phyloP scores from a whole-genome alignment of 208 protist species.

The Crithidia acanthocephali region DNA sequence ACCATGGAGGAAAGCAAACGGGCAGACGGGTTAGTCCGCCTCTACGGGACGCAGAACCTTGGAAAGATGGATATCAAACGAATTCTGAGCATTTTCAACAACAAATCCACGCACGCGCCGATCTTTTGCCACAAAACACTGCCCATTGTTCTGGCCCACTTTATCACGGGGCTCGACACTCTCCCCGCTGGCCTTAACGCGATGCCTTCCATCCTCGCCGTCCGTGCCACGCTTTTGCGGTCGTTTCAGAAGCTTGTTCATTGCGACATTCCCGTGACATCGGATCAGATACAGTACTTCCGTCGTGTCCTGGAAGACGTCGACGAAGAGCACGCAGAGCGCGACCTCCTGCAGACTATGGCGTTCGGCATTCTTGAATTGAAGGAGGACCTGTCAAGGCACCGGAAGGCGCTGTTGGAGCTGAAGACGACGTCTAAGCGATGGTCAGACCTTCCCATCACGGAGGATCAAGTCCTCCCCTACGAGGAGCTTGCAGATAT shows the following conservation, averaged over 20 bases:
- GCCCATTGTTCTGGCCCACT: constrained; percentile 77
- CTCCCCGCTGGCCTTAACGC: constrained; percentile 87
- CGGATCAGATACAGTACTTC: constrained; percentile 57
- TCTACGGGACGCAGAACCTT: constrained; percentile 69
- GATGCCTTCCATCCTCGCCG: constrained; percentile 78
- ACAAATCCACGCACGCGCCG: constrained; percentile 40
- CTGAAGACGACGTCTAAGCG: constrained; percentile 42
- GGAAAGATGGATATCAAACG: constrained; percentile 60
- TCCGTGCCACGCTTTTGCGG: constrained; percentile 74
- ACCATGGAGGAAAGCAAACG: constrained; percentile 63
- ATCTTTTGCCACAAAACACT: constrained; percentile 89
- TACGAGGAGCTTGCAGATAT: constrained; percentile 69
- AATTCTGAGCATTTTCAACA: constrained; percentile 52
- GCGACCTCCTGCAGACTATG: constrained; percentile 78
- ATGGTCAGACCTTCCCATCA: constrained; percentile 46
- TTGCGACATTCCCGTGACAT: constrained; percentile 66
- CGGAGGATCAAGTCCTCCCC: constrained; percentile 46
- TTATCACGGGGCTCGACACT: constrained; percentile 67
- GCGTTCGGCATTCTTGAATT: constrained; percentile 83
- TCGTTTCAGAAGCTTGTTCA: constrained; percentile 74
- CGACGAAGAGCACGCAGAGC: constrained; percentile 65
- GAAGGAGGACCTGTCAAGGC: constrained; percentile 75
- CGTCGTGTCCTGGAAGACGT: constrained; percentile 68
- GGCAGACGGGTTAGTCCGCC: constrained; percentile 54
- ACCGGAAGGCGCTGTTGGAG: constrained; percentile 58